phyloP scores from a whole-genome alignment of 768 basidiomycete species.

The Hemileccinum rubropunctum region DNA sequence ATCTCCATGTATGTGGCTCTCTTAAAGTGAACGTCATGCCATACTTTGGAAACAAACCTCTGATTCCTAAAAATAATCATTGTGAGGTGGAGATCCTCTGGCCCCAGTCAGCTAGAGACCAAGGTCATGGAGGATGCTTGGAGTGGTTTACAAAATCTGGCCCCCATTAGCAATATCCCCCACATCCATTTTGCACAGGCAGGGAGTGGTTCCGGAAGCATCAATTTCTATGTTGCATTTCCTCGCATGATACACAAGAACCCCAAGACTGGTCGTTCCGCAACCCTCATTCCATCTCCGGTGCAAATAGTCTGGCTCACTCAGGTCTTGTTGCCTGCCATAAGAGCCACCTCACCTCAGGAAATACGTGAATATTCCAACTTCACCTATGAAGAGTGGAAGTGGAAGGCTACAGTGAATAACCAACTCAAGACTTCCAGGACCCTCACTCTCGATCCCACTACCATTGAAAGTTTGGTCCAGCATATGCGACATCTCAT shows the following conservation, averaged over 20 bases:
- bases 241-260: constrained; percentile 7
- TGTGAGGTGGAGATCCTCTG: constrained; percentile 3
- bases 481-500: neutral
- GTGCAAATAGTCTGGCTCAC: constrained; percentile 1
- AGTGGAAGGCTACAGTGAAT: constrained; percentile 9
- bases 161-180: constrained; percentile 2
- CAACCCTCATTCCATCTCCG: neutral
- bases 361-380: constrained; percentile 5
- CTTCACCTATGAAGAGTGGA: constrained; percentile 11
- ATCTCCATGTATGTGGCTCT: neutral
- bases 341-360: neutral
- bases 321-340: constrained; percentile 5
- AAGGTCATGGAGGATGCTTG: neutral
- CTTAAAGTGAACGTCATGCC: constrained; percentile 3
- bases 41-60: neutral
- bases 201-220: neutral
- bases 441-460: constrained; percentile 2
- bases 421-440: constrained; percentile 2
- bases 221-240: constrained; percentile 7
- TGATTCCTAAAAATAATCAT: constrained; percentile 6
- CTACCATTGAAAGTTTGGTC: neutral
- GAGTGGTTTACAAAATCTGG: constrained; percentile 4
- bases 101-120: neutral
- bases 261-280: neutral
- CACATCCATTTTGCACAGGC: constrained; percentile 1